A percentile compares a stretch with the other conserved stretches of the same genome.
These are phyloP conservation scores for Cynanchum wilfordii DNA, from an alignment of 257 asterid genomes.

Conservation along the genomic window DNA sequence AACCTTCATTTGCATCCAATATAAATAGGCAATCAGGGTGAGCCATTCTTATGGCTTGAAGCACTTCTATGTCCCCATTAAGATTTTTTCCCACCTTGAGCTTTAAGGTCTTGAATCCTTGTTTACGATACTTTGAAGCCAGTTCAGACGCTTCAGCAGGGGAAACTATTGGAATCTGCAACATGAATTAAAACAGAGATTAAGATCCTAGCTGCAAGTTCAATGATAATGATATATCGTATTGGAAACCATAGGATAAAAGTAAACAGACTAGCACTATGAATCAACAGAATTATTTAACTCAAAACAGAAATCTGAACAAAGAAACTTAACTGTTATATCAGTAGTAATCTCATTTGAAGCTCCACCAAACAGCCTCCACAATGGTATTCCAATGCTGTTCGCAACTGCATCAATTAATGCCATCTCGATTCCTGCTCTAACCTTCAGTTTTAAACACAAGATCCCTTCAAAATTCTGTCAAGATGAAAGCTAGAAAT, in stretches of 20 bases:
- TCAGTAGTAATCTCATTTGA: slow-evolving; percentile 69
- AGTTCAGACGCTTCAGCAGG: slow-evolving; percentile 74
- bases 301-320: neutral
- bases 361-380: slow-evolving; percentile 89
- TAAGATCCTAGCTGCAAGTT: neutral
- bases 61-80: slow-evolving; percentile 64
- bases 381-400: slow-evolving; percentile 73
- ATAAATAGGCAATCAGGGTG: slow-evolving; percentile 79
- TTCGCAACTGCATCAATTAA: slow-evolving; percentile 83
- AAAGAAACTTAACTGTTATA: slow-evolving; percentile 56
- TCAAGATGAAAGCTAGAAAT: neutral
- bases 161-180: slow-evolving; percentile 83
- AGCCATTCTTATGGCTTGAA: slow-evolving; percentile 68
- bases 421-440: slow-evolving; percentile 97
- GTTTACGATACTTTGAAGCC: slow-evolving; percentile 52
- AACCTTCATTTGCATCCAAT: slow-evolving; percentile 92
- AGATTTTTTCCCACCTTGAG: slow-evolving; percentile 86
- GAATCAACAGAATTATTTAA: neutral
- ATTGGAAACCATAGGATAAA: neutral
- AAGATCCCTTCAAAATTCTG: neutral
- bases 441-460: slow-evolving; percentile 56
- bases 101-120: slow-evolving; percentile 76
- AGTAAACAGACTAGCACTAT: neutral
- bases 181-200: neutral
- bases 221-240: neutral